Evolutionary conservation across 495 filamentous ascomycete species (phyloP), one percentile per base, ranked within the genome.

Genomic region (Clohesyomyces aquaticus): DNA sequence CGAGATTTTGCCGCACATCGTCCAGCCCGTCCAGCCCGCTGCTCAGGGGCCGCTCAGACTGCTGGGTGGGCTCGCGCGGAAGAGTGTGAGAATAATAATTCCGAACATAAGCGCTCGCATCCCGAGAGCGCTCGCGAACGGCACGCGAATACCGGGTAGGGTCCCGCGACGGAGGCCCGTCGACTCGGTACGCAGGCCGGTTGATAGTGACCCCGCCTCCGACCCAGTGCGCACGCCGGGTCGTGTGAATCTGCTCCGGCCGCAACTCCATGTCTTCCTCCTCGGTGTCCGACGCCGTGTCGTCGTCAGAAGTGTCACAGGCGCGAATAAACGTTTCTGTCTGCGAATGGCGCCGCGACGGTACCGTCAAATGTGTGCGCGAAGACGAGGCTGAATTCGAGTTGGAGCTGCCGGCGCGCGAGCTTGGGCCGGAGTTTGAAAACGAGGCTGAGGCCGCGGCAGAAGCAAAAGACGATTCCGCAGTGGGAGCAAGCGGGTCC

Each of bases 401-500:
- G 41, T 66, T 73, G 23, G 77, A 74, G 23, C 61, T 66, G 12
- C 63, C 59, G 16, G 64, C 59, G 10, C 60, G 60, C 25, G 70
- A 67, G 57, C 53, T 75, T 22, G 79, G 71, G 43, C 73, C 73
- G 18, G 25, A 70, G 14, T 76, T 72, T 19, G 69, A 73, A 41
- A 80, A 77, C 9, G 79, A 76, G 10, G 80, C 74, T 16, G 79
- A 76, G 2, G 85, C 84, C 3, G 83, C 79, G 0, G 84, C 81
- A 0, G 89, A 91, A 0, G 85, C 83, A 71, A 94, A 96, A 1
- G 91, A 94, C 0, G 90, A 89, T 43, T 88, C 85, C 1, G 83
- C 83, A 70, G 90, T 96, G 1, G 91, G 91, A 9, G 91, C 81
- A 51, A 86, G 88, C 9, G 86, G 84, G 73, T 96, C 92, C 3